A percentile compares a stretch with the other conserved stretches of the same genome.
Conservation (phyloP, 2,329 filamentous ascomycete species). For the Trichoderma breve region DNA sequence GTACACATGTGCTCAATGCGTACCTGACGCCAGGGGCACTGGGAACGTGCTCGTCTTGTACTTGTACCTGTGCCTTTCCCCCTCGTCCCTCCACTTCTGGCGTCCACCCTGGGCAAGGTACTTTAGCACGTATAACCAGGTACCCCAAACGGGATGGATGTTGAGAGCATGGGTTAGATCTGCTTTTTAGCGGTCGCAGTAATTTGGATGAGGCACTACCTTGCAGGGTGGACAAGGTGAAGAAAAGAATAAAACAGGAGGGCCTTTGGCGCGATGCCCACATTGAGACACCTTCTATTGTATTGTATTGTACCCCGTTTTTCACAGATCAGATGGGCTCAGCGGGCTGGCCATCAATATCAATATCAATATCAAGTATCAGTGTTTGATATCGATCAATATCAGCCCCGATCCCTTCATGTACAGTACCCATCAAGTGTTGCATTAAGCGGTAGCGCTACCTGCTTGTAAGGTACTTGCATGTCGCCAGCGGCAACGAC, state of each 20-base stretch:
- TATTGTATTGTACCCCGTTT: background rate
- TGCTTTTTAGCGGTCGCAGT: background rate
- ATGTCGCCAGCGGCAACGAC: background rate
- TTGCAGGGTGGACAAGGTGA: background rate
- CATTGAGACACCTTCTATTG: background rate
- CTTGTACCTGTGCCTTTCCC: background rate
- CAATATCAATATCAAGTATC: background rate
- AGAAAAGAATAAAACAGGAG: background rate
- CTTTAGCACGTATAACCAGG: background rate
- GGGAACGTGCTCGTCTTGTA: background rate
- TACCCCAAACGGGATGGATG: conserved; percentile 11
- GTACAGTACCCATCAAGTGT: background rate
- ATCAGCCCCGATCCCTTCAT: background rate
- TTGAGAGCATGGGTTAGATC: conserved; percentile 6
- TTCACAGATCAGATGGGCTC: background rate
- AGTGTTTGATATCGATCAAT: background rate
- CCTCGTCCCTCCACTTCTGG: background rate
- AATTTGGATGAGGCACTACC: background rate
- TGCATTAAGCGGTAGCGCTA: background rate
- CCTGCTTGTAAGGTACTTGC: background rate
- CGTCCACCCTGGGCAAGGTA: conserved; percentile 3
- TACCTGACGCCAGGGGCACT: conserved; percentile 9
- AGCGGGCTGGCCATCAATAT: background rate
- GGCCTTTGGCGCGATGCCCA: background rate
- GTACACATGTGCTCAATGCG: background rate